These are phyloP conservation scores for Salvia miltiorrhiza DNA, from an alignment of 257 asterid genomes.

Conservation along the genomic window DNA sequence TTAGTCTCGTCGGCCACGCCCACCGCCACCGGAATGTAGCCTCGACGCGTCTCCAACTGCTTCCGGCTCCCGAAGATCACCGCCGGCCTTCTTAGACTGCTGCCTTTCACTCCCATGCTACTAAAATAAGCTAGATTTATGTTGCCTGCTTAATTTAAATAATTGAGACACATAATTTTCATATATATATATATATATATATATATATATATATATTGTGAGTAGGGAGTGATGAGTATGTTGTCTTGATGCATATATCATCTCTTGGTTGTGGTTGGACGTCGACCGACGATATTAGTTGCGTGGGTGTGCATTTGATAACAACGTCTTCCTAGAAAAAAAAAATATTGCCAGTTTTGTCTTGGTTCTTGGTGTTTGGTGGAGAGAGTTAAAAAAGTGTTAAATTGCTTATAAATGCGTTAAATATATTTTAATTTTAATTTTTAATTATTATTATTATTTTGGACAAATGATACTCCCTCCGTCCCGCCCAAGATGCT, in stretches of 20 bases:
- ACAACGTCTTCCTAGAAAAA: not conserved
- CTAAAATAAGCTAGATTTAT: not conserved
- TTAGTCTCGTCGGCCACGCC: constrained; percentile 36
- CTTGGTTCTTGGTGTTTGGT: not conserved
- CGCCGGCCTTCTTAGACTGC: constrained; percentile 29
- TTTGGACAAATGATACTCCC: too few species aligned
- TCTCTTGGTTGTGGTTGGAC: not conserved
- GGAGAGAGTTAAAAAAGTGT: too few species aligned
- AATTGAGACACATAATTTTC: too few species aligned
- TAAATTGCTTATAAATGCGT: too few species aligned
- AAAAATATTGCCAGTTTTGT: not conserved
- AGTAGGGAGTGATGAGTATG: not conserved
- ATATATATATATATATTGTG: too few species aligned
- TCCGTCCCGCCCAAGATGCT: too few species aligned
- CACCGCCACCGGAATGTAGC: constrained; percentile 58
- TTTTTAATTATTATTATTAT: too few species aligned
- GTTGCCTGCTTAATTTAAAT: too few species aligned
- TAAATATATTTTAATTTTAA: too few species aligned
- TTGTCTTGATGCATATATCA: constrained; percentile 2
- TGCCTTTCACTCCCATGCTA: constrained; percentile 50
- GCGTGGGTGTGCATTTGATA: not conserved
- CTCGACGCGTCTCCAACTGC: too few species aligned
- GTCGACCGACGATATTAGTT: not conserved
- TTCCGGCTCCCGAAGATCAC: constrained; percentile 22
- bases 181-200: too few species aligned